Percentiles rank a stretch among this genome's conserved stretches.
Conservation (phyloP, 352 stramenopile genomes). For the Globisporangium iwayamae region DNA sequence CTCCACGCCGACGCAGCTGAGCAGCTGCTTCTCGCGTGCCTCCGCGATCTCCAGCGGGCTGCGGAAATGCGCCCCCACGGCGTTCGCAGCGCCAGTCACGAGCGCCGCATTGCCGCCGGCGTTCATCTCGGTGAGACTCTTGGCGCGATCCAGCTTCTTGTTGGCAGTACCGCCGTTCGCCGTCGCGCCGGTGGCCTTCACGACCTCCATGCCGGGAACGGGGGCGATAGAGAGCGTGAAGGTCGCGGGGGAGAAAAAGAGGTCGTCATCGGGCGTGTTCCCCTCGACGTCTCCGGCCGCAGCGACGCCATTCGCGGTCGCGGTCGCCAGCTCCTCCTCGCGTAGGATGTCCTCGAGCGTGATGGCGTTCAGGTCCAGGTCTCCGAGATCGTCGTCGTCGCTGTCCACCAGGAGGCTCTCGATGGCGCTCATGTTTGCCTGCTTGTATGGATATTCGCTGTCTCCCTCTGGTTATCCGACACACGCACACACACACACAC, state of each 20-base stretch:
- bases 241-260: conserved; percentile 72
- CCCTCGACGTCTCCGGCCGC: conserved; percentile 16
- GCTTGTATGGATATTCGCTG: background rate
- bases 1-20: conserved; percentile 81
- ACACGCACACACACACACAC: background rate
- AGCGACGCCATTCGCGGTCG: conserved; percentile 19
- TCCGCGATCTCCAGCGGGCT: conserved; percentile 75
- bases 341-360: conserved; percentile 72
- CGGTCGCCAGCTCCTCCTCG: conserved; percentile 53
- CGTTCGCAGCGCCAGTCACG: conserved; percentile 17
- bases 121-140: conserved; percentile 41
- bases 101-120: conserved; percentile 16
- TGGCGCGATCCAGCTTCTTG: conserved; percentile 35
- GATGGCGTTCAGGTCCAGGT: conserved; percentile 60
- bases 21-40: conserved; percentile 70
- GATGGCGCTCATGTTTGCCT: conserved; percentile 36
- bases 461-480: background rate
- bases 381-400: conserved; percentile 62
- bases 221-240: conserved; percentile 61
- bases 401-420: conserved; percentile 63
- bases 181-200: conserved; percentile 6
- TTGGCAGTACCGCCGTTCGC: background rate
- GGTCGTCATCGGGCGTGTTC: conserved; percentile 31
- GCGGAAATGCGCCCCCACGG: conserved; percentile 34
- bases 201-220: conserved; percentile 66